phyloP scores from a whole-genome alignment of 331 rosid species.

The Prunus yedoensis region DNA sequence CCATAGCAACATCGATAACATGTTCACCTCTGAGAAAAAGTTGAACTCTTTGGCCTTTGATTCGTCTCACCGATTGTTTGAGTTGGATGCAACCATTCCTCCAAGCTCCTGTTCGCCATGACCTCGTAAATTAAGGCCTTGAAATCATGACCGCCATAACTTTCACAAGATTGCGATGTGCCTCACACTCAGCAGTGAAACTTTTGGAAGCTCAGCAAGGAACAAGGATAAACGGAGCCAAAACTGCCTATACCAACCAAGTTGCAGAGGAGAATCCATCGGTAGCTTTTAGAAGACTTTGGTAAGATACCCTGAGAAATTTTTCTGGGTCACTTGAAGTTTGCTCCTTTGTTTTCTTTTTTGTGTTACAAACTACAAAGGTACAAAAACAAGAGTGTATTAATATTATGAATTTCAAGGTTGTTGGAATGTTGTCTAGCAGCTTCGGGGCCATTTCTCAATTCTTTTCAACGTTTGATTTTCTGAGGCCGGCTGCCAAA shows the following conservation, averaged over 20 bases:
- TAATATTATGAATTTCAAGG: too few species aligned
- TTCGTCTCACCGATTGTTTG: not conserved
- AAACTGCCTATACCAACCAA: slow-evolving; percentile 16
- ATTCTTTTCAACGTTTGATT: too few species aligned
- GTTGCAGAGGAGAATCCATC: slow-evolving; percentile 15
- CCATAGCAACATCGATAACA: slow-evolving; percentile 17
- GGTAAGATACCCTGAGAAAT: not conserved
- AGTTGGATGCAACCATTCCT: not conserved
- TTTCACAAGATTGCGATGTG: not conserved
- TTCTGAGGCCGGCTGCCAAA: too few species aligned
- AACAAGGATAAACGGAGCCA: not conserved
- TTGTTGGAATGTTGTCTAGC: too few species aligned
- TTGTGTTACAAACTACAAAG: too few species aligned
- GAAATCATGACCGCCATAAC: too few species aligned
- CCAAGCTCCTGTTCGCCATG: too few species aligned
- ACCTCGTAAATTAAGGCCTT: too few species aligned
- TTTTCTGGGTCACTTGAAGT: too few species aligned
- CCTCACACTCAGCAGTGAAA: slow-evolving; percentile 3
- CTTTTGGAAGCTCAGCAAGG: not conserved
- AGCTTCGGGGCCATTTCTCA: too few species aligned
- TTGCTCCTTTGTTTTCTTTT: too few species aligned
- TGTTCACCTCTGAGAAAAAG: not conserved
- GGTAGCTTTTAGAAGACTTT: slow-evolving; percentile 14
- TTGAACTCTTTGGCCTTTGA: not conserved
- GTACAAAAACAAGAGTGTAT: too few species aligned